These are phyloP conservation scores for Phialocephala subalpina DNA, from an alignment of 2,329 filamentous ascomycete genomes.

Conservation along the genomic window DNA sequence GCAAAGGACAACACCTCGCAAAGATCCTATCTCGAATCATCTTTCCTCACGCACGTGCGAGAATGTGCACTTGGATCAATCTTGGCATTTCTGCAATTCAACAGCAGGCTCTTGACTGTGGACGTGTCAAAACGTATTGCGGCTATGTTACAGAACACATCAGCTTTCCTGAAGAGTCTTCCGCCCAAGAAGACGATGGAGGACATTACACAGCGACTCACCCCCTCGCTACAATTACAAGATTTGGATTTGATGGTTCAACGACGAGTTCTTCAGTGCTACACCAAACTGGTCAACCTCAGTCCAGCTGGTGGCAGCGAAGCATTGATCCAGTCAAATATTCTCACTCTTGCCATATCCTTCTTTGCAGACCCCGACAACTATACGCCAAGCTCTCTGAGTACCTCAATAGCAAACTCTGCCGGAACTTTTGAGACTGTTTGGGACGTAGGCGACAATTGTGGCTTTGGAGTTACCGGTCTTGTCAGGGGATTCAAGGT, in stretches of 20 bases:
- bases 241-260: conserved; percentile 95
- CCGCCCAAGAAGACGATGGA: conserved; percentile 86
- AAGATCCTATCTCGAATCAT: conserved; percentile 85
- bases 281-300: conserved; percentile 87
- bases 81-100: conserved; percentile 91
- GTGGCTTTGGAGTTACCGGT: conserved; percentile 91
- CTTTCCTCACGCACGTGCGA: conserved; percentile 91
- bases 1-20: conserved; percentile 89
- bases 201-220: conserved; percentile 83
- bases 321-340: conserved; percentile 86
- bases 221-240: conserved; percentile 85
- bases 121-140: conserved; percentile 94
- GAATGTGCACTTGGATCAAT: conserved; percentile 95
- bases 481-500: conserved; percentile 81
- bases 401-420: conserved; percentile 89
- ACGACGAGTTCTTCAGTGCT: conserved; percentile 91
- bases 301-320: conserved; percentile 88
- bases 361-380: conserved; percentile 94
- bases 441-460: conserved; percentile 96
- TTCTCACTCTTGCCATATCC: conserved; percentile 87
- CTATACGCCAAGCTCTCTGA: conserved; percentile 84
- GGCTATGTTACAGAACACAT: conserved; percentile 94
- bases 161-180: conserved; percentile 85
- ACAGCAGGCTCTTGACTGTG: conserved; percentile 87
- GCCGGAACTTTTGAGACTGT: conserved; percentile 91